A percentile compares a stretch with the other conserved stretches of the same genome.
These are phyloP conservation scores for Mycena maculata DNA, from an alignment of 768 basidiomycete species.

Conservation along the genomic window DNA sequence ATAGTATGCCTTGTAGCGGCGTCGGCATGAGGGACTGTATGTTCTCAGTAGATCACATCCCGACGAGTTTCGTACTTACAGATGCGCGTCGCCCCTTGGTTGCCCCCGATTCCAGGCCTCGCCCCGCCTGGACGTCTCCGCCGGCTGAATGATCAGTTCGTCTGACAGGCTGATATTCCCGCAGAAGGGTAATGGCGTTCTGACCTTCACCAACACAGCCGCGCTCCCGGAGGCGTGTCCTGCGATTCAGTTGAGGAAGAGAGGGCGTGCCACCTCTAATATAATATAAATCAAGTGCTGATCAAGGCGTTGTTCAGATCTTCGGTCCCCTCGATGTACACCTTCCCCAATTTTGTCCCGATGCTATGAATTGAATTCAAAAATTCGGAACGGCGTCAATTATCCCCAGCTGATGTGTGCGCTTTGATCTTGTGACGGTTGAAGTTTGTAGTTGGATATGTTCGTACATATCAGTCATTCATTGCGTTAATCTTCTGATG, in stretches of 20 bases:
- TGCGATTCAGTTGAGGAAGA: not conserved
- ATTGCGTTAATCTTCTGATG: not conserved
- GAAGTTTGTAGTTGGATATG: no score
- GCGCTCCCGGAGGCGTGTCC: conserved; percentile 20
- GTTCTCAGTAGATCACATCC: not conserved
- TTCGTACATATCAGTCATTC: not conserved
- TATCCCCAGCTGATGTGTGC: no score
- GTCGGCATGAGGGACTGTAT: no score
- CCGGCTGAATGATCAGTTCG: not conserved
- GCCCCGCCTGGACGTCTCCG: conserved; percentile 24
- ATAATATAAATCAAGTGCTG: no score
- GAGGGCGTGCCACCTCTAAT: not conserved
- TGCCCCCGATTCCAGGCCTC: conserved; percentile 26
- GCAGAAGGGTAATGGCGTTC: conserved; percentile 27
- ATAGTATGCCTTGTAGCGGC: conserved; percentile 30
- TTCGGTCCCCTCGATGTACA: no score
- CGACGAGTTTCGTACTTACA: conserved; percentile 8
- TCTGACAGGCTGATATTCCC: not conserved
- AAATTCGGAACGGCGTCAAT: no score
- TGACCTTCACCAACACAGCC: conserved; percentile 22
- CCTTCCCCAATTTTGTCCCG: no score
- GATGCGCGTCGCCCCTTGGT: conserved; percentile 26
- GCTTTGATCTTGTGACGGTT: no score
- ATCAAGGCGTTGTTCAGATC: no score
- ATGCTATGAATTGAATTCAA: no score